These are phyloP conservation scores for Thelonectria blattea DNA, from an alignment of 2,329 filamentous ascomycete species.

Conservation along the genomic window DNA sequence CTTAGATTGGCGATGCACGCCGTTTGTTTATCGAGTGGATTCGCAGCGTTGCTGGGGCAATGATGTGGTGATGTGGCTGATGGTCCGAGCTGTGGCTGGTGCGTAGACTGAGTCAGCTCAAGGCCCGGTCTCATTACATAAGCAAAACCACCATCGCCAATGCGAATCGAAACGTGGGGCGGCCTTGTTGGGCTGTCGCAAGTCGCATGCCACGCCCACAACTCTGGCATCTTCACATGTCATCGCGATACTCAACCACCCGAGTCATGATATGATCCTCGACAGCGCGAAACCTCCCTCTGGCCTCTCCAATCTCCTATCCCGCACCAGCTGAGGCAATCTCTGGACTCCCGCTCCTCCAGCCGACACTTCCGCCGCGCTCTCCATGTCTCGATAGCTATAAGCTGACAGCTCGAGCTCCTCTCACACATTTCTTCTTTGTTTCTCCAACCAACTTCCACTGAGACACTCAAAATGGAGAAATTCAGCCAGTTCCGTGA, in stretches of 20 bases:
- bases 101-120: conserved; percentile 17
- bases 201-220: neutral
- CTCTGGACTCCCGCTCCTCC: neutral
- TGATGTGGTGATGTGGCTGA: neutral
- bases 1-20: conserved; percentile 35
- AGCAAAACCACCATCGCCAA: conserved; percentile 3
- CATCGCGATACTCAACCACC: conserved; percentile 1
- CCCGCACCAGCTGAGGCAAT: conserved; percentile 5
- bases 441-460: conserved; percentile 5
- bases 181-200: conserved; percentile 9
- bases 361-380: conserved; percentile 12
- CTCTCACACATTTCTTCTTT: conserved; percentile 19
- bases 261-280: conserved; percentile 11
- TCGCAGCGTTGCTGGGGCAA: conserved; percentile 30
- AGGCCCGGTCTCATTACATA: conserved; percentile 8
- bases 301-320: conserved; percentile 3
- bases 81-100: conserved; percentile 8
- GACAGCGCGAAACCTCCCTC: neutral
- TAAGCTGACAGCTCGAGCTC: conserved; percentile 16
- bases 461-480: conserved; percentile 68
- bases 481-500: conserved; percentile 94
- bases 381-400: conserved; percentile 36
- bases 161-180: conserved; percentile 20
- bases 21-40: conserved; percentile 34
- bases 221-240: conserved; percentile 19